Base-by-base conservation (phyloP, 2,329 filamentous ascomycete species). In the Pleoardoris graminearum region DNA sequence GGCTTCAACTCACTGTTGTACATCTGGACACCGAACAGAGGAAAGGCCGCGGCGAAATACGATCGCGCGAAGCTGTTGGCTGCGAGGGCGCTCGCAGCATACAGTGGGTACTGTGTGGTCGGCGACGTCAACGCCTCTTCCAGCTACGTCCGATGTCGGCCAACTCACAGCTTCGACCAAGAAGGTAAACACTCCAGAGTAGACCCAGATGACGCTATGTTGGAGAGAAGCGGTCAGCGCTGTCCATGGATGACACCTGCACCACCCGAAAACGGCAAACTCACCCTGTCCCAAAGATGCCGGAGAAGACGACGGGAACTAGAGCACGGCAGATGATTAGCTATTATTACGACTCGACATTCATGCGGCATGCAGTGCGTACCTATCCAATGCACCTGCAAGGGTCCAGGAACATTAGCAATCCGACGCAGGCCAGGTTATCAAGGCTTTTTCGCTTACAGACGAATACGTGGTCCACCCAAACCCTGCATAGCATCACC, bases 151-250 rank as follows among this genome's bases (percentile, higher is more conserved):
- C 65, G 55, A 66, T 60, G 47, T 61, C 61, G 61, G 63, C 57
- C 35, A 36, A 74, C 75, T 69, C 65, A 79, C 76, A 60, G 73
- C 75, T 61, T 87, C 84, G 10, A 93, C 90, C 58, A 95, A 77
- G 75, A 95, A 96, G 11, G 91, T 95, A 73, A 96, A 96, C 60
- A 95, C 85, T 47, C 91, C 90, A 51, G 85, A 87, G 74, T 90
- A 97, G 25, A 88, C 85, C 52, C 95, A 82, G 54, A 96, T 82
- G 48, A 84, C 87, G 47, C 89, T 90, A 60, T 38, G 46, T 53
- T 48, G 64, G 65, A 54, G 36, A 47, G 29, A 43, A 44, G 53
- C 59, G 58, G 63, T 73, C 65, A 72, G 69, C 54, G 65, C 53
- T 59, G 54, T 59, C 50, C 30, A 59, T 63, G 51, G 6, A 65